Evolutionary conservation across 192 early-diverging fungal species (phyloP).

Genomic region (Powellomyces hirtus): DNA sequence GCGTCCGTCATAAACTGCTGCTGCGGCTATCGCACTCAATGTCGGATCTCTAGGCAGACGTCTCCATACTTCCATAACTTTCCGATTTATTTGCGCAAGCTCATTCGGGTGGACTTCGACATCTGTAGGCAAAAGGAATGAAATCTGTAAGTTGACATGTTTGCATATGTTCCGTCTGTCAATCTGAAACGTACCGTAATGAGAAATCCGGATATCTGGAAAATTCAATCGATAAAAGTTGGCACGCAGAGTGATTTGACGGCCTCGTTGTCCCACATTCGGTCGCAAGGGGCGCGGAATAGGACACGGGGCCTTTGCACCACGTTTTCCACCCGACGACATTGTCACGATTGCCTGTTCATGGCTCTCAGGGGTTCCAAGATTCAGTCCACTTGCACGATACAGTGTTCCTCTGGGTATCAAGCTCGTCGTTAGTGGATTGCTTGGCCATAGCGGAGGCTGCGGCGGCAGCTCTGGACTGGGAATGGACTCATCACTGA

Average conservation of each 20-base stretch:
- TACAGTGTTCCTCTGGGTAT: not conserved
- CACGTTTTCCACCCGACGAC: not conserved
- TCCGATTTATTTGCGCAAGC: constrained; percentile 1
- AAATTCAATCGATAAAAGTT: constrained; percentile 10
- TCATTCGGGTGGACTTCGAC: constrained; percentile 13
- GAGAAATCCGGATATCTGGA: constrained; percentile 9
- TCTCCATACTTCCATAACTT: constrained; percentile 15
- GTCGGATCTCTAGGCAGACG: not conserved
- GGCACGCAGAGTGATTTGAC: not conserved
- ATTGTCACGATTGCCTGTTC: not conserved
- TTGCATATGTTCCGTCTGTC: too few species aligned
- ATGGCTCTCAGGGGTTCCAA: not conserved
- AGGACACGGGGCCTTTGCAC: not conserved
- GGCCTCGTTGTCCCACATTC: not conserved
- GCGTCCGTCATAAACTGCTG: constrained; percentile 10
- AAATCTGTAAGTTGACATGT: too few species aligned
- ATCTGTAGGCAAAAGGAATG: too few species aligned
- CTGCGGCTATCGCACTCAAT: not conserved
- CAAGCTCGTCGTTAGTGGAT: not conserved
- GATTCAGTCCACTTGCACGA: not conserved
- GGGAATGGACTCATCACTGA: too few species aligned
- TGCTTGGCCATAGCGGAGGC: not conserved
- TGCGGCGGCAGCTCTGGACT: too few species aligned
- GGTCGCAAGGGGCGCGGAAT: constrained; percentile 6
- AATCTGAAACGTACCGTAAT: constrained; percentile 21